Evolutionary conservation across 129 eudicot genomes (phyloP).

Genomic region (Arctium lappa): DNA sequence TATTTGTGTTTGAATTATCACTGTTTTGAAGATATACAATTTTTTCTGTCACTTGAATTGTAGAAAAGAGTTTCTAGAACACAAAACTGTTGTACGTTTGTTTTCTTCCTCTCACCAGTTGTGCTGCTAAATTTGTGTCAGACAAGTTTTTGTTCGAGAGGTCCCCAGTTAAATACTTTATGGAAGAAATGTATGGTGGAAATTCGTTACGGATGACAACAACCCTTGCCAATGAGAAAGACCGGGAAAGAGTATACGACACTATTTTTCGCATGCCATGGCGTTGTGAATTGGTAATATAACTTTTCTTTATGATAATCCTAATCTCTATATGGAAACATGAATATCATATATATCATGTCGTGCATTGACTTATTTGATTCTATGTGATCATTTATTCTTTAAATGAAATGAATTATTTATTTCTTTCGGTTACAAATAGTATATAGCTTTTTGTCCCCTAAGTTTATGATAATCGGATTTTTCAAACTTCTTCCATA

Average conservation of each 20-base stretch:
- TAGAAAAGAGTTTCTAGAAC: conserved; percentile 6
- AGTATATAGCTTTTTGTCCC: conserved; percentile 15
- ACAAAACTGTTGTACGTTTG: neutral
- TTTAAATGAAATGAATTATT: neutral
- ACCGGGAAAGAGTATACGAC: conserved; percentile 92
- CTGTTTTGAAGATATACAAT: neutral
- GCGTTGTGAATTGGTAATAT: conserved; percentile 94
- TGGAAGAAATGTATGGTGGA: conserved; percentile 87
- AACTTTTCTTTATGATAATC: neutral
- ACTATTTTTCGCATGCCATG: conserved; percentile 97
- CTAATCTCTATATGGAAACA: neutral
- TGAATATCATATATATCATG: conserved; percentile 11
- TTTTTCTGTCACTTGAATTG: conserved; percentile 7
- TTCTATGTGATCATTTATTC: conserved; percentile 10
- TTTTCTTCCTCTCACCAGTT: conserved; percentile 17
- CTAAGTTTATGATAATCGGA: neutral
- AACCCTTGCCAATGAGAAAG: conserved; percentile 80
- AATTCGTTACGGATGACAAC: conserved; percentile 84
- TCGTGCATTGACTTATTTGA: neutral
- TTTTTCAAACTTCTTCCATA: neutral
- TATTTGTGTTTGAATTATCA: neutral
- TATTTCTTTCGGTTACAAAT: neutral
- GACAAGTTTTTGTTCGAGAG: conserved; percentile 56
- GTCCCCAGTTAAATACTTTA: conserved; percentile 69
- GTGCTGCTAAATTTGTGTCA: conserved; percentile 28